A percentile compares a stretch with the other conserved stretches of the same genome.
Conservation (phyloP, 345 rosid species). For the Rhodomyrtus tomentosa region DNA sequence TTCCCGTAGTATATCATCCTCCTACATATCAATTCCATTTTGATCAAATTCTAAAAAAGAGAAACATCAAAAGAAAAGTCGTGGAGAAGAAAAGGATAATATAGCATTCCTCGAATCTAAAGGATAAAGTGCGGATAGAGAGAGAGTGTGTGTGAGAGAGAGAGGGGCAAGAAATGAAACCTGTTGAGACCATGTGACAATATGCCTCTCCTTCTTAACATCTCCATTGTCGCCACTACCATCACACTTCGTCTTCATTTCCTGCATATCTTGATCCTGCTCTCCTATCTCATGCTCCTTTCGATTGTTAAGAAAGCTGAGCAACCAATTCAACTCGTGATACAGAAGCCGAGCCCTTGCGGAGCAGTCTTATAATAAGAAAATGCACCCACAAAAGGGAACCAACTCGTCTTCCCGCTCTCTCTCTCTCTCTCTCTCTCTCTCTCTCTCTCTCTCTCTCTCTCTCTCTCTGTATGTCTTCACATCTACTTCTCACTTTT, state of each 20-base stretch:
- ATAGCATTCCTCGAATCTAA: background rate
- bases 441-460: background rate
- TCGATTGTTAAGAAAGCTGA: constrained; percentile 1
- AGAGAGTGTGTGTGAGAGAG: background rate
- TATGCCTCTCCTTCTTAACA: constrained; percentile 88
- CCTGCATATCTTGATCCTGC: constrained; percentile 4
- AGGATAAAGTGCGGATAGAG: constrained; percentile 1
- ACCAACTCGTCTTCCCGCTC: background rate
- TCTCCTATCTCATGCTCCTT: constrained; percentile 26
- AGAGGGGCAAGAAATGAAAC: constrained; percentile 8
- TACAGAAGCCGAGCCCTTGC: background rate
- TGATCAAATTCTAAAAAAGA: background rate
- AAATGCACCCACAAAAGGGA: background rate
- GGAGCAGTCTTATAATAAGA: background rate
- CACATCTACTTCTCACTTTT: constrained; percentile 17
- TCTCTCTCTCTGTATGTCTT: too few relatives aligned
- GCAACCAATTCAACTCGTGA: background rate
- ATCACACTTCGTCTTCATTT: constrained; percentile 29
- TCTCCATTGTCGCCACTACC: constrained; percentile 36
- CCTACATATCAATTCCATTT: constrained; percentile 28
- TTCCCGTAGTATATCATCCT: constrained; percentile 83
- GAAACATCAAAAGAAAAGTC: background rate
- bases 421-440: background rate
- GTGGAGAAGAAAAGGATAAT: background rate
- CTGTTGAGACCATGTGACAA: constrained; percentile 77